Evolutionary conservation across 108 stramenopile species (phyloP), one percentile per base, ranked within the genome.

Genomic region (Chaetoceros muelleri): DNA sequence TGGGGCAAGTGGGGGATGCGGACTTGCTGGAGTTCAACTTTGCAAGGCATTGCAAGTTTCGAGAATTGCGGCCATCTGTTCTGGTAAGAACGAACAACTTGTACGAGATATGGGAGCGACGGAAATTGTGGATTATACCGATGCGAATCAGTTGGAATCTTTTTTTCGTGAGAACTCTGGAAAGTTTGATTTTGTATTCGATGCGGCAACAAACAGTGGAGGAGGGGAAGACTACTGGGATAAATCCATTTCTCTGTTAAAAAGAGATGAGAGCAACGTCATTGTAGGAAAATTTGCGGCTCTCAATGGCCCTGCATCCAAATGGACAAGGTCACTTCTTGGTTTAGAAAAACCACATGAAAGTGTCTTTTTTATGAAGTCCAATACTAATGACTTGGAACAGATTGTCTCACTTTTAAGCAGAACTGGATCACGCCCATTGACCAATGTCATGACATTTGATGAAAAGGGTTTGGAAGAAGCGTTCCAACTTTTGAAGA

Each of bases 1-100:
- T 3, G 68, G 74, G n/a, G 70, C 74, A 1, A 75, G 74, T 53
- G 74, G 74, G 3, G 74, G 74, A 2, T 75, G 74, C 48, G 74
- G 74, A 24, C 10, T 75, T 2, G 70, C 74, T 13, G 74, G 64
- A 16, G 28, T 65, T n/a, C 74, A 75, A 44, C 51, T 75, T 28
- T 69, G 69, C 19, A 57, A 51, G 17, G 74, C 52, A 5, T 31
- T 75, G 61, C 62, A 62, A 44, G 70, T 65, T n/a, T 24, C 58
- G 19, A 30, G 66, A 5, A 44, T 75, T 26, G 70, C 71, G n/a
- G 74, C 66, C 10, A 71, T 75, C 58, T 75, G 70, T 46, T 71
- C 70, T 2, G 56, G 64, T 24, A 75, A 67, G 52, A 75, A 75
- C 46, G 70, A 57, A 21, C 65, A 71, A 13, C 67, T 70, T 50